phyloP scores from a whole-genome alignment of 2,329 filamentous ascomycete species.

The Penicillium freii region DNA sequence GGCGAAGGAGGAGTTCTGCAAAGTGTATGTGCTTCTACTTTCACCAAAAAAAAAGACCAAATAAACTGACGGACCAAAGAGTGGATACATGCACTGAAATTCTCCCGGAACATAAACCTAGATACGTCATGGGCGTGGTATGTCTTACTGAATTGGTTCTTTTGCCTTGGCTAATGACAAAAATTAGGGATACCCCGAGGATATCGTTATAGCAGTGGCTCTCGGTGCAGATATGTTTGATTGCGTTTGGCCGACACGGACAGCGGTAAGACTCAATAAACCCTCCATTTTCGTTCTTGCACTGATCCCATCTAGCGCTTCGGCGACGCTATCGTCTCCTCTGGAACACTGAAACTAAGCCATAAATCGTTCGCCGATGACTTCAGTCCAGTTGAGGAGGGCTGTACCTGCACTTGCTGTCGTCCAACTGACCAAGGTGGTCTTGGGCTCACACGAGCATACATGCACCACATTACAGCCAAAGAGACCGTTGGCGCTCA shows the following conservation, averaged over 20 bases:
- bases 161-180: background rate
- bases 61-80: slow-evolving; percentile 29
- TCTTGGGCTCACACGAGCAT: slow-evolving; percentile 80
- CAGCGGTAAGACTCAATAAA: slow-evolving; percentile 58
- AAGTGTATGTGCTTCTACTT: slow-evolving; percentile 53
- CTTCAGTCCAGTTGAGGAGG: slow-evolving; percentile 78
- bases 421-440: slow-evolving; percentile 64
- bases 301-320: slow-evolving; percentile 59
- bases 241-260: slow-evolving; percentile 97
- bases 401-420: slow-evolving; percentile 79
- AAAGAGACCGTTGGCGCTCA: slow-evolving; percentile 94
- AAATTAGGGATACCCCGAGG: slow-evolving; percentile 79
- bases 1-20: slow-evolving; percentile 88
- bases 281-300: background rate
- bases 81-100: slow-evolving; percentile 81
- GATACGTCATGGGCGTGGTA: slow-evolving; percentile 97
- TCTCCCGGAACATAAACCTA: slow-evolving; percentile 86
- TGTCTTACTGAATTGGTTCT: slow-evolving; percentile 21
- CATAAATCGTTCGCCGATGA: slow-evolving; percentile 73
- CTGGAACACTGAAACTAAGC: slow-evolving; percentile 80
- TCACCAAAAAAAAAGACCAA: background rate
- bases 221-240: slow-evolving; percentile 99
- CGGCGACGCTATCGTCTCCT: slow-evolving; percentile 83
- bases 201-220: slow-evolving; percentile 88
- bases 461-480: slow-evolving; percentile 83